Evolutionary conservation across 2,329 filamentous ascomycete species (phyloP), one percentile per base, ranked within the genome.

Genomic region (Phoma herbarum): DNA sequence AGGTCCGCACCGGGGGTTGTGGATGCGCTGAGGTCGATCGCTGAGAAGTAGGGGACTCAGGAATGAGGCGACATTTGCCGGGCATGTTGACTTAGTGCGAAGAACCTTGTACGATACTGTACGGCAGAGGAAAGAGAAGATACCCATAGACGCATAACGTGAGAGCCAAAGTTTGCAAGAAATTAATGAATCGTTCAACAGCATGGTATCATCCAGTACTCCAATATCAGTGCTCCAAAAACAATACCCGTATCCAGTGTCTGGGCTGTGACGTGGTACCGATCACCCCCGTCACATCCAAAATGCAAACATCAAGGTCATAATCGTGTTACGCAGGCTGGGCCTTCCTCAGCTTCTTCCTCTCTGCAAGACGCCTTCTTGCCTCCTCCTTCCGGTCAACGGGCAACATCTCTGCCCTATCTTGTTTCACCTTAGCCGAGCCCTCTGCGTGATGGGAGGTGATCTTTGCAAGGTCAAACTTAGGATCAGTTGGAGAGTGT

Each of bases 21-120:
- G 2, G 79, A 80, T 43, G 75, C 82, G 28, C 76, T 91, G 61
- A 78, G 83, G 35, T 75, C 82, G 29, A 79, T 79, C 66, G 80
- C 87, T 28, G 72, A 78, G 54, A 79, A 73, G 28, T 72, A 63
- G 51, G 64, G 9, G 12, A 4, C 2, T 29, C n/a, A n/a, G n/a
- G n/a, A n/a, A n/a, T n/a, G n/a, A n/a, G n/a, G n/a, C n/a, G n/a
- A n/a, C n/a, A n/a, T n/a, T n/a, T n/a, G n/a, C n/a, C n/a, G n/a
- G n/a, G n/a, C n/a, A n/a, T n/a, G n/a, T n/a, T n/a, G n/a, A n/a
- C n/a, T n/a, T n/a, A n/a, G n/a, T n/a, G n/a, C n/a, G 4, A 33
- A 2, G 35, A 22, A 4, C n/a, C n/a, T 33, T 53, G 45, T 28
- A 28, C 26, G 26, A 28, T 28, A 28, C 9, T 28, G 26, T 28